Conservation (phyloP, 768 basidiomycete species). For the Tricholomella constricta region DNA sequence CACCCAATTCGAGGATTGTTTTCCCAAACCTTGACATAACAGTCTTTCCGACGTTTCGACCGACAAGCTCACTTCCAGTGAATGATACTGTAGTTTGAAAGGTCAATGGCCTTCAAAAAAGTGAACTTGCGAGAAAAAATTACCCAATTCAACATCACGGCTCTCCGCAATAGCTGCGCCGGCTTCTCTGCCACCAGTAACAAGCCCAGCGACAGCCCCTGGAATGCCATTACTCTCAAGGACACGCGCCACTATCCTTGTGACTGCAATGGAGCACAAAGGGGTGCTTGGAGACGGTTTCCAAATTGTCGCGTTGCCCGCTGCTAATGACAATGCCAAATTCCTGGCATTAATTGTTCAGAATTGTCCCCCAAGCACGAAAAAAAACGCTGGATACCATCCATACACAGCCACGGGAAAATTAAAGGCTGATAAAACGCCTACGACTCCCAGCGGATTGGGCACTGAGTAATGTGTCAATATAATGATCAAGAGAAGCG, state of each 20-base stretch:
- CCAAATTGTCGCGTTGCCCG: slow-evolving; percentile 94
- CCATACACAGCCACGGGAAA: slow-evolving; percentile 95
- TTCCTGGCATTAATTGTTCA: slow-evolving; percentile 58
- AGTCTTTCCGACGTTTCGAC: slow-evolving; percentile 82
- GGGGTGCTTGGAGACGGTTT: slow-evolving; percentile 92
- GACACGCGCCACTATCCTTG: slow-evolving; percentile 78
- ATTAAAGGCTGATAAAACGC: slow-evolving; percentile 90
- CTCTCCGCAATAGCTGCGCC: slow-evolving; percentile 81
- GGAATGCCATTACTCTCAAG: slow-evolving; percentile 83
- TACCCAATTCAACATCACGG: slow-evolving; percentile 77
- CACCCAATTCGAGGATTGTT: slow-evolving; percentile 87
- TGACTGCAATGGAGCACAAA: slow-evolving; percentile 88
- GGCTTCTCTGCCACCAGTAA: slow-evolving; percentile 79
- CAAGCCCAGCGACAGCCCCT: slow-evolving; percentile 80
- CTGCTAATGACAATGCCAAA: slow-evolving; percentile 81
- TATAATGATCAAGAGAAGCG: slow-evolving; percentile 11
- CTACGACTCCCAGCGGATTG: slow-evolving; percentile 78
- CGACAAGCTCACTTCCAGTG: slow-evolving; percentile 90
- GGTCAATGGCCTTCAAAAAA: slow-evolving; percentile 7
- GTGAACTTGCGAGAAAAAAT: slow-evolving; percentile 12
- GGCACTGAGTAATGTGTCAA: slow-evolving; percentile 59
- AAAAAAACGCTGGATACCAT: slow-evolving; percentile 50
- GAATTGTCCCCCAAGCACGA: neutral
- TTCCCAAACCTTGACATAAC: slow-evolving; percentile 91
- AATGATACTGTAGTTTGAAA: slow-evolving; percentile 70